Conservation (phyloP, 2,329 filamentous ascomycete species). For the Arthrinium phaeospermum region DNA sequence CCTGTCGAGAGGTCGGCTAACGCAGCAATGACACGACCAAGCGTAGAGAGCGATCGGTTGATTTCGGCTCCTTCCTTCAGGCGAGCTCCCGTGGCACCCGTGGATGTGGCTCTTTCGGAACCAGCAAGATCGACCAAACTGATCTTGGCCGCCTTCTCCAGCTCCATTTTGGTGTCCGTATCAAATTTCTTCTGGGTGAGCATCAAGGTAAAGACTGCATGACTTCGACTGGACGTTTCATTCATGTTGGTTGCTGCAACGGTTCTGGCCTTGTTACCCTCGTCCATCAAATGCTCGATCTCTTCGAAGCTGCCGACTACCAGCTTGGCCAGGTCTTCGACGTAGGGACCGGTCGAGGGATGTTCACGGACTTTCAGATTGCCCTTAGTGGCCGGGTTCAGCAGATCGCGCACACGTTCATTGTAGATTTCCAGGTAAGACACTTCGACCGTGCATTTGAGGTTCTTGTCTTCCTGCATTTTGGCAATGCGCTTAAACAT, state of each 20-base stretch:
- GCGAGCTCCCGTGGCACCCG: constrained; percentile 91
- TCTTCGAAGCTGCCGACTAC: constrained; percentile 92
- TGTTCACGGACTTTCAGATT: constrained; percentile 98
- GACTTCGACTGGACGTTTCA: constrained; percentile 96
- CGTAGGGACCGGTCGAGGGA: constrained; percentile 95
- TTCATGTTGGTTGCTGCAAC: constrained; percentile 99
- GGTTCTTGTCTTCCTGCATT: constrained; percentile 73
- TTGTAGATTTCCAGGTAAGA: constrained; percentile 99
- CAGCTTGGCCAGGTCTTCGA: constrained; percentile 95
- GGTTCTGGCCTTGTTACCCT: constrained; percentile 97
- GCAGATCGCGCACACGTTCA: constrained; percentile 90
- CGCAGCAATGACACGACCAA: constrained; percentile 96
- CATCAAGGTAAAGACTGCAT: constrained; percentile 96
- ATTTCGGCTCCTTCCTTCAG: constrained; percentile 98
- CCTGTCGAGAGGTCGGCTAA: constrained; percentile 87
- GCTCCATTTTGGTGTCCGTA: constrained; percentile 91
- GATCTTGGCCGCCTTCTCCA: constrained; percentile 97
- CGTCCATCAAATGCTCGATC: constrained; percentile 98
- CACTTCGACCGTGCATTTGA: constrained; percentile 93
- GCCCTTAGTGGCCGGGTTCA: constrained; percentile 94
- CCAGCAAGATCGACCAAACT: constrained; percentile 97
- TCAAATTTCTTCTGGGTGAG: constrained; percentile 94
- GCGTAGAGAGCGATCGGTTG: constrained; percentile 93
- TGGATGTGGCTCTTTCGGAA: constrained; percentile 96
- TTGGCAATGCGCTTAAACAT: constrained; percentile 89